Conservation (phyloP, 1,284 basidiomycete genomes). For the Earliella scabrosa region DNA sequence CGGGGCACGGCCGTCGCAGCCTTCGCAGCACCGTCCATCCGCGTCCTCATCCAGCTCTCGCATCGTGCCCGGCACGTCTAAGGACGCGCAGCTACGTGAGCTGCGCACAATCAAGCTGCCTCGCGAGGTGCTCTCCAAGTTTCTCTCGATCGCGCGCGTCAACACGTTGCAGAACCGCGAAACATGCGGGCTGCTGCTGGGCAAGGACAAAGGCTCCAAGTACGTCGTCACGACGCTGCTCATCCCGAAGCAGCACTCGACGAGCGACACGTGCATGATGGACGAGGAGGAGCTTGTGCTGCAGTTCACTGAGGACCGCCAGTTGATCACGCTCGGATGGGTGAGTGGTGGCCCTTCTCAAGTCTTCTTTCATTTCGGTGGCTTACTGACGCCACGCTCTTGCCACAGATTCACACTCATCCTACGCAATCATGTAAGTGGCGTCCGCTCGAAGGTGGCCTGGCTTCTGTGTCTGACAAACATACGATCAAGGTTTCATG, state of each 20-base stretch:
- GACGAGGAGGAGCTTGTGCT: constrained; percentile 87
- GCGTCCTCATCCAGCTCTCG: constrained; percentile 22
- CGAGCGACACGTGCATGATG: constrained; percentile 88
- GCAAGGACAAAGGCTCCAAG: constrained; percentile 57
- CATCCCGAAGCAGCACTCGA: constrained; percentile 83
- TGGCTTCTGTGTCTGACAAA: neutral
- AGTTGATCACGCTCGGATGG: constrained; percentile 88
- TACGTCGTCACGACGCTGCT: constrained; percentile 72
- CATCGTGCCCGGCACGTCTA: constrained; percentile 35
- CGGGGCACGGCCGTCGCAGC: constrained; percentile 24
- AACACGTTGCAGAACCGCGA: constrained; percentile 67
- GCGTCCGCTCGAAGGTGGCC: constrained; percentile 1
- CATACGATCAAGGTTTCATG: constrained; percentile 67
- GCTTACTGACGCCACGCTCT: constrained; percentile 8
- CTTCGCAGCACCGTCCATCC: constrained; percentile 7
- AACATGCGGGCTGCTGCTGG: constrained; percentile 70
- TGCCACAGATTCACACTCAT: constrained; percentile 84
- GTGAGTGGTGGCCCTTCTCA: constrained; percentile 46
- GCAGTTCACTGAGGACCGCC: constrained; percentile 78
- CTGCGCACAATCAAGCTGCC: constrained; percentile 72
- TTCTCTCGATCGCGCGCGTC: constrained; percentile 67
- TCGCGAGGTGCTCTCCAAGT: constrained; percentile 68
- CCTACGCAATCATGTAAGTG: constrained; percentile 83
- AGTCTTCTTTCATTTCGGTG: neutral
- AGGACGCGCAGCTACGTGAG: constrained; percentile 34